Evolutionary conservation across 129 eudicot species (phyloP).

Genomic region (Pittosporum tobira): DNA sequence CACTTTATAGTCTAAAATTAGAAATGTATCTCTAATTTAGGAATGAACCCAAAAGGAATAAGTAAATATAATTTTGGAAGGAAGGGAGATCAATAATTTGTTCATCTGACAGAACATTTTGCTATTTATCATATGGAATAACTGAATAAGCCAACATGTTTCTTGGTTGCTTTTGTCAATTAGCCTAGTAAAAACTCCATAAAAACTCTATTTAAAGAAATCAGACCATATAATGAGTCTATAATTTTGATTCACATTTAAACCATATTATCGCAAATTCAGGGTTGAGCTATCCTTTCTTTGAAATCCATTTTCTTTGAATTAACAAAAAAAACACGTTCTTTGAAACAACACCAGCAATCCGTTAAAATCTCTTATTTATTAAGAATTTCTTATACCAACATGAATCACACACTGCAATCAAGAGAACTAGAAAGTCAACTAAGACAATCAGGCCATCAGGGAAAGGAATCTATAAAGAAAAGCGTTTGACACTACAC

Average conservation of each 20-base stretch:
- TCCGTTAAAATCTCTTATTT: not conserved
- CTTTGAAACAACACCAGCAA: not conserved
- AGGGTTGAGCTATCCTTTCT: not conserved
- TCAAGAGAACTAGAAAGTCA: not conserved
- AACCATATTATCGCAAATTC: not conserved
- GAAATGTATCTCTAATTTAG: no score
- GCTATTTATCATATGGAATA: not conserved
- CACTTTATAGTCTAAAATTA: no score
- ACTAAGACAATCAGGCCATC: not conserved
- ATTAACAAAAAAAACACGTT: not conserved
- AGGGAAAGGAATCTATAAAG: not conserved
- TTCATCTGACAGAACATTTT: not conserved
- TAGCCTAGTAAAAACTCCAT: not conserved
- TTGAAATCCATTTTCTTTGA: not conserved
- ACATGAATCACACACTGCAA: not conserved
- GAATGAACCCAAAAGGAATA: no score
- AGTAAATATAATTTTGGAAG: no score
- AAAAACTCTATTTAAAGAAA: not conserved
- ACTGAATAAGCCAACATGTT: no score
- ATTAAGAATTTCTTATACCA: not conserved
- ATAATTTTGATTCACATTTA: not conserved
- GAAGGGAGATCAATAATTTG: no score
- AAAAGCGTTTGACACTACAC: not conserved
- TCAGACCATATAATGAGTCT: not conserved
- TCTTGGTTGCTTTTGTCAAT: no score